These are phyloP conservation scores for Onygena corvina DNA, from an alignment of 2,329 filamentous ascomycete species.

Conservation along the genomic window DNA sequence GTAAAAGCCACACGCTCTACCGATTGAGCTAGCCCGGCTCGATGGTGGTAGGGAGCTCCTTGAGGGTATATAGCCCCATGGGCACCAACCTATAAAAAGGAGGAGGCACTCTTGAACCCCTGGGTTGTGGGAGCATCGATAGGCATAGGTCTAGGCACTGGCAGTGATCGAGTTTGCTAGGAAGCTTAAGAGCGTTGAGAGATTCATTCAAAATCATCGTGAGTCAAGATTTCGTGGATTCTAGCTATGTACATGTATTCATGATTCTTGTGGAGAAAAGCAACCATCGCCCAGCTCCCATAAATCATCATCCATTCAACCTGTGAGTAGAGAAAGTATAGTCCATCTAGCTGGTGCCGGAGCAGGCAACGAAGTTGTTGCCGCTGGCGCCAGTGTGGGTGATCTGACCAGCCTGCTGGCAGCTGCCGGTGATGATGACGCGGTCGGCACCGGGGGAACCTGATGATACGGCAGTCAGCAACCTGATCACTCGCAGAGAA, in stretches of 20 bases:
- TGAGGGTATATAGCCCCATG: neutral
- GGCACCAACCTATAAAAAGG: too few relatives aligned
- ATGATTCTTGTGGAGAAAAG: neutral
- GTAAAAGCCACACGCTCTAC: conserved; percentile 51
- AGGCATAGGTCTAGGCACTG: too few relatives aligned
- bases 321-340: too few relatives aligned
- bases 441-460: neutral
- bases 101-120: too few relatives aligned
- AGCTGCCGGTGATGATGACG: neutral
- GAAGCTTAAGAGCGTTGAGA: too few relatives aligned
- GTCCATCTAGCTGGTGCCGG: neutral
- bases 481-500: neutral
- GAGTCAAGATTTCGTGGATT: neutral
- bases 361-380: neutral
- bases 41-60: neutral
- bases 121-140: too few relatives aligned
- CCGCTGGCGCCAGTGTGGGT: conserved; percentile 1
- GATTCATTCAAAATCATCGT: neutral
- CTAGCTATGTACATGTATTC: neutral
- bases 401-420: neutral
- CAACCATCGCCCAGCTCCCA: neutral
- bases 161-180: too few relatives aligned
- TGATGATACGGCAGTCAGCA: neutral
- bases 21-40: conserved; percentile 47
- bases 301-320: neutral